Base-by-base conservation (phyloP, 352 stramenopile genomes). In the Proteromonas lacertae region DNA sequence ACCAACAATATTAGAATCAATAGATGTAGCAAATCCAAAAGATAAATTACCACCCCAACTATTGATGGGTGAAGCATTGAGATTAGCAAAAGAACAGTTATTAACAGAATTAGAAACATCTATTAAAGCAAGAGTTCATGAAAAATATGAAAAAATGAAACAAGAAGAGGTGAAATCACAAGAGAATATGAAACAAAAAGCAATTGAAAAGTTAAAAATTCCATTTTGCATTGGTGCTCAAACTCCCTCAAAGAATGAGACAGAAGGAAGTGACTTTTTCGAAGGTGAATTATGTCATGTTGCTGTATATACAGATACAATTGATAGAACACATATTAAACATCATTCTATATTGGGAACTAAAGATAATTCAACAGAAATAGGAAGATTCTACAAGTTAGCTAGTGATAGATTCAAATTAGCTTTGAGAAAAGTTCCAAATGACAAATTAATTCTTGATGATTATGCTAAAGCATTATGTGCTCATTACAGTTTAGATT, bases 191-290 rank as follows among this genome's bases (percentile, higher is more conserved):
- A 25, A 71, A 0, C 49, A 59, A 4, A 55, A 73, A 5, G 62
- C 69, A 16, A 47, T 45, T 1, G 53, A 59, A 16, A 50, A 67
- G 32, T 52, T 64, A 20, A 38, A 41, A 4, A 55, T 59, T 0
- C 52, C 66, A 34, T 46, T 75, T 3, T 55, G 65, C 4, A 68
- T 84, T 16, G 69, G 67, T 0, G 69, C 39, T 1, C 35, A 19
- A 14, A 22, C 26, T 22, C 14, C 35, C 10, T 24, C 4, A 0
- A 51, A 54, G 4, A 51, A 53, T 5, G 58, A 57, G 2, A 51
- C 45, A 21, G 60, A 76, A 29, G 62, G 63, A 9, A 76, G 74
- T 25, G 57, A 70, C 35, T 81, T 71, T 45, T 81, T 81, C 42
- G 53, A 69, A 13, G 69, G 69, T 1, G 41, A 45, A 9, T 59